These are phyloP conservation scores for Yamadazyma olivae DNA, from an alignment of 805 yeast genomes.

Conservation along the genomic window DNA sequence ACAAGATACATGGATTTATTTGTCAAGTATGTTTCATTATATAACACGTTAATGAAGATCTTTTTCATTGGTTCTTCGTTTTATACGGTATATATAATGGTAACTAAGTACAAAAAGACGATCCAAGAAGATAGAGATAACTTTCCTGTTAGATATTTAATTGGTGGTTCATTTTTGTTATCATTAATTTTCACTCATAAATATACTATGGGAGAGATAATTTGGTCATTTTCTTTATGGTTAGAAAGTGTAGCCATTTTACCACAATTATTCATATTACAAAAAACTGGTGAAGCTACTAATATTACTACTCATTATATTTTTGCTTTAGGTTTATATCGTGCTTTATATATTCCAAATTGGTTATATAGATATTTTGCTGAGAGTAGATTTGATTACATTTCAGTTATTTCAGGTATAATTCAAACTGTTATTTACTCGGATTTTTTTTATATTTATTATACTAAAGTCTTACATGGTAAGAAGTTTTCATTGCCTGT, in stretches of 20 bases:
- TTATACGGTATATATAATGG: slow-evolving; percentile 74
- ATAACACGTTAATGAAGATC: slow-evolving; percentile 79
- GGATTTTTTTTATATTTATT: slow-evolving; percentile 93
- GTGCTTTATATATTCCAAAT: slow-evolving; percentile 88
- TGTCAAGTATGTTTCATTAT: slow-evolving; percentile 57
- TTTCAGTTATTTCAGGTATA: slow-evolving; percentile 76
- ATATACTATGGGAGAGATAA: slow-evolving; percentile 57
- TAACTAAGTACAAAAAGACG: slow-evolving; percentile 53
- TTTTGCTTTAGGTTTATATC: slow-evolving; percentile 86
- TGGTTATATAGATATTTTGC: slow-evolving; percentile 85
- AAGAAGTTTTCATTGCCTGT: slow-evolving; percentile 72
- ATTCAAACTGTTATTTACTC: slow-evolving; percentile 86
- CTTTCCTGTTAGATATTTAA: slow-evolving; percentile 69
- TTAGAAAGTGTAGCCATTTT: slow-evolving; percentile 87
- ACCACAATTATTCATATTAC: slow-evolving; percentile 90
- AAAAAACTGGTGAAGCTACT: slow-evolving; percentile 84
- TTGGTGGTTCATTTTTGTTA: slow-evolving; percentile 56
- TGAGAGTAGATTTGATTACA: slow-evolving; percentile 63
- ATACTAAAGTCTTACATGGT: slow-evolving; percentile 73
- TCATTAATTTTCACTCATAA: slow-evolving; percentile 63
- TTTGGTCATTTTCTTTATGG: slow-evolving; percentile 93
- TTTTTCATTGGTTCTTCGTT: slow-evolving; percentile 73
- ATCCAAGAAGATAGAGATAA: slow-evolving; percentile 63
- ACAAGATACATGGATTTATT: slow-evolving; percentile 42
- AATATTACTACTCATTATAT: slow-evolving; percentile 88